Evolutionary conservation across 345 rosid species (phyloP), one percentile per base, ranked within the genome.

Genomic region (Leavenworthia alabamica): DNA sequence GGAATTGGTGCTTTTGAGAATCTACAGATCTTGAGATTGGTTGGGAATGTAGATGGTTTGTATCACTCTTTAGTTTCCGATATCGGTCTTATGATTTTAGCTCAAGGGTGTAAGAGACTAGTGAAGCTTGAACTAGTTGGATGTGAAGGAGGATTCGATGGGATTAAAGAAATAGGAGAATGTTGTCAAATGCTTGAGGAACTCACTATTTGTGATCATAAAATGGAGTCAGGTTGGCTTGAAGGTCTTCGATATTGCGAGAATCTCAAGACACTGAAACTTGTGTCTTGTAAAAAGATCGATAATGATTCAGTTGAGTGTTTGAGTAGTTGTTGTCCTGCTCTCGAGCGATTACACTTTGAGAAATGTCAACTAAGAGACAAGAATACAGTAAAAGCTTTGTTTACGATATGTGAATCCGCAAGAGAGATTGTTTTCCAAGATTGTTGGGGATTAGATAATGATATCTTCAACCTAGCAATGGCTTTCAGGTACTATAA

Each of bases 161-260:
- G 97, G 80, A 79, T 90, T 39, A 94, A 88, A 52, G 99, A 96
- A 4, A 82, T 94, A 2, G 99, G 96, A 5, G 85, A 84, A 66
- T 90, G 97, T 49, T 94, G 99, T 61, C 91, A 83, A 61, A 88
- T 94, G 99, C 86, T 90, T 2, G 99, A 90, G 79, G 97, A 94
- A 45, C 74, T 94, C 70, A 77, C 84, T 13, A 53, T 94, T 53
- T 74, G 65, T 64, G 88, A 90, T 84, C 97, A 94, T 64, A 74
- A 83, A 72, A 88, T 94, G 99, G 97, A 86, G 47, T 81, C 76
- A 24, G 97, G 99, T 1, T 94, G 99, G 99, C 42, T 90, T 78
- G 85, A 80, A 28, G 99, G 82, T 10, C 83, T 94, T 43, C 68
- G 81, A 1, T 94, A 83, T 44, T 90, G 95, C 22, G 90, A 78